These are phyloP conservation scores for Corylus heterophylla DNA, from an alignment of 306 rosid genomes.

Conservation along the genomic window DNA sequence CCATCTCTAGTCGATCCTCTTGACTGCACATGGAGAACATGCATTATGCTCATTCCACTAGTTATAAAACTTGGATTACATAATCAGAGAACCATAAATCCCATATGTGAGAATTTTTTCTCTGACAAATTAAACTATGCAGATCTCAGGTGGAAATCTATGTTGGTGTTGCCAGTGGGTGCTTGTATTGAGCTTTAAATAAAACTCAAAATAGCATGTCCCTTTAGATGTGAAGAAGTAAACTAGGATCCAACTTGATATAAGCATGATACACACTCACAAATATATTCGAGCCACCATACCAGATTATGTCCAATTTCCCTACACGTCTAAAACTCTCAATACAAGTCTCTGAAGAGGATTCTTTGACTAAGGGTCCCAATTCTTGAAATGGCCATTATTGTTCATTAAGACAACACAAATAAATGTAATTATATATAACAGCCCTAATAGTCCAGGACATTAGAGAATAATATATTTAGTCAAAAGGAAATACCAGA, in stretches of 20 bases:
- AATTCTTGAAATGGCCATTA: conserved; percentile 1
- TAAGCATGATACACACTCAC: not conserved
- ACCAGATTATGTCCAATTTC: not conserved
- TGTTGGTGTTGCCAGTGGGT: conserved; percentile 4
- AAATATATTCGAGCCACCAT: not conserved
- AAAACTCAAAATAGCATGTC: not conserved
- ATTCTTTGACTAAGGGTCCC: not conserved
- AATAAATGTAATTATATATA: not conserved
- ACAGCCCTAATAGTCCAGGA: not conserved
- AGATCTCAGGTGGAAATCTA: conserved; percentile 20
- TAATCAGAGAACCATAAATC: conserved; percentile 14
- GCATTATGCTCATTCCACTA: not conserved
- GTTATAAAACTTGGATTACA: conserved; percentile 15
- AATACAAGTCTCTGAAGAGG: not conserved
- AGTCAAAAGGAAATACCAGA: not conserved
- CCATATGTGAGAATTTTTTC: conserved; percentile 13
- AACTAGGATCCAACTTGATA: not conserved
- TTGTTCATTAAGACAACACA: not conserved
- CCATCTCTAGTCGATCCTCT: conserved; percentile 99
- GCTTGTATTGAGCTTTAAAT: not conserved
- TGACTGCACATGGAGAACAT: conserved; percentile 54
- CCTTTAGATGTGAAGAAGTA: not conserved
- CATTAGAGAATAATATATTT: not conserved
- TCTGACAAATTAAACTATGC: not conserved
- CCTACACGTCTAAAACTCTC: not conserved